Percentiles rank a stretch among this genome's conserved stretches.
Conservation (phyloP, 768 basidiomycete genomes). For the Trametes punicea region DNA sequence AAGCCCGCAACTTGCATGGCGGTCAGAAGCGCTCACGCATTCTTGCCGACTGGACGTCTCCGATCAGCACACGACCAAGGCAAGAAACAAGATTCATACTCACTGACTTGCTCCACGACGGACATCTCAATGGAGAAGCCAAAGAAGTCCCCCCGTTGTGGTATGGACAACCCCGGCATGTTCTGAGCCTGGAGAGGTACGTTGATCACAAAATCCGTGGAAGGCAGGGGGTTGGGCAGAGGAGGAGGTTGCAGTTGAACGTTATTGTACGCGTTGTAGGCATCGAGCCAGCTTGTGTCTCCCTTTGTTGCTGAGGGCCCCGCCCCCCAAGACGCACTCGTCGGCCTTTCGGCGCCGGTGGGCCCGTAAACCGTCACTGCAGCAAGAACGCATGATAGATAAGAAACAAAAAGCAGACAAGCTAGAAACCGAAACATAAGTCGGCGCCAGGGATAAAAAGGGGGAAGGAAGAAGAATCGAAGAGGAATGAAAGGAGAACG, state of each 20-base stretch:
- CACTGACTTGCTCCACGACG: slow-evolving; percentile 62
- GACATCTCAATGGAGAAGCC: slow-evolving; percentile 80
- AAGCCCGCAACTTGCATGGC: too few relatives aligned
- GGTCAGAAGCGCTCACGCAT: slow-evolving; percentile 41
- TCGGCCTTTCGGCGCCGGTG: slow-evolving; percentile 16
- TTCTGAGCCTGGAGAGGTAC: slow-evolving; percentile 10
- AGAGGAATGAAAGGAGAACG: neutral
- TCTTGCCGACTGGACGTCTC: slow-evolving; percentile 45
- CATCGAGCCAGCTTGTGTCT: neutral
- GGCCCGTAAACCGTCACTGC: slow-evolving; percentile 28
- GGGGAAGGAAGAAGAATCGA: neutral
- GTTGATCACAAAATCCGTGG: slow-evolving; percentile 24
- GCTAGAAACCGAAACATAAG: neutral
- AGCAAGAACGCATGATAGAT: neutral
- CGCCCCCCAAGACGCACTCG: neutral
- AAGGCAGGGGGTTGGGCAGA: slow-evolving; percentile 23
- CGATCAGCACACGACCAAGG: neutral
- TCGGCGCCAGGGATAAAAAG: neutral
- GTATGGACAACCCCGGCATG: slow-evolving; percentile 36
- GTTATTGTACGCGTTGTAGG: slow-evolving; percentile 31
- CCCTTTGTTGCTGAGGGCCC: neutral
- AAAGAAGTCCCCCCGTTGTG: slow-evolving; percentile 54
- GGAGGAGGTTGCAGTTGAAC: slow-evolving; percentile 32
- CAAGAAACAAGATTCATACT: slow-evolving; percentile 28
- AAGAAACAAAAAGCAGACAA: neutral